phyloP scores from a whole-genome alignment of 352 stramenopile genomes.

The Stramenopiles sp. region DNA sequence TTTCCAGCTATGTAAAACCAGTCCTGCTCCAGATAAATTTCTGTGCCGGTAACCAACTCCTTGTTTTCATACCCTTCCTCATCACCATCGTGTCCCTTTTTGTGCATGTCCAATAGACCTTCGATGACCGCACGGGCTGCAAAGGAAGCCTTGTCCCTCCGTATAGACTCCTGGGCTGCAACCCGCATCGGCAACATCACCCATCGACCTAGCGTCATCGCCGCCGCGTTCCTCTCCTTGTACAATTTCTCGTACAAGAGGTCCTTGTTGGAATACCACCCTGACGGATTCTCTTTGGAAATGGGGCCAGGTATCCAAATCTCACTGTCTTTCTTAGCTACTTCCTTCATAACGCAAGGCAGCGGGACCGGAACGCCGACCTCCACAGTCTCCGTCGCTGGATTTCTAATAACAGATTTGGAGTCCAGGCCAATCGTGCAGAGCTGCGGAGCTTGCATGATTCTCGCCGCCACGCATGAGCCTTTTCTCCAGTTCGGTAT shows the following conservation, averaged over 20 bases:
- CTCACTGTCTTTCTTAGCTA: background rate
- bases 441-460: background rate
- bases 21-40: background rate
- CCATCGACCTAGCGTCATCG: background rate
- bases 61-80: background rate
- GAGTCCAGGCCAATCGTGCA: background rate
- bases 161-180: background rate
- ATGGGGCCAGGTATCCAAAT: background rate
- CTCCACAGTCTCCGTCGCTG: background rate
- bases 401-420: background rate
- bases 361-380: background rate
- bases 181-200: background rate
- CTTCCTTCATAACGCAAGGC: background rate
- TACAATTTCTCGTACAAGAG: background rate
- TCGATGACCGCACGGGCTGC: background rate
- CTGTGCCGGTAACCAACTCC: background rate
- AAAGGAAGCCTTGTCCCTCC: background rate
- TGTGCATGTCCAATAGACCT: background rate
- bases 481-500: background rate
- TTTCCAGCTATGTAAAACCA: constrained; percentile 3
- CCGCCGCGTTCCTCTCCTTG: background rate
- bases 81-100: background rate
- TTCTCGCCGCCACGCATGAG: background rate
- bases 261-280: background rate
- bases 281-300: background rate